Evolutionary conservation across 2,329 filamentous ascomycete species (phyloP), one percentile per base, ranked within the genome.

Genomic region (Diaporthe batatas): DNA sequence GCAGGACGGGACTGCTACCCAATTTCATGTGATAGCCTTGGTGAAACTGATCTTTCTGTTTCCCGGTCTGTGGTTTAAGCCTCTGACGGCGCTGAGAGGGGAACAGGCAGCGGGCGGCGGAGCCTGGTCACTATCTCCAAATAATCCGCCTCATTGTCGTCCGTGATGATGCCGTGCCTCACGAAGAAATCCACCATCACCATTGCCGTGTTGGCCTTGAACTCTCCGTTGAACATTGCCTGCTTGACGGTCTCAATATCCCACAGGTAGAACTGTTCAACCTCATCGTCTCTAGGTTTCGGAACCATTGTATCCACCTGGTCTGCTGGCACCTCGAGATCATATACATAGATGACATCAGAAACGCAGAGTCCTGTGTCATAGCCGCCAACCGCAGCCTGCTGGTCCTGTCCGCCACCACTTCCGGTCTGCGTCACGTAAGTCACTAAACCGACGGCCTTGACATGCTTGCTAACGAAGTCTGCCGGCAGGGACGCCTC

Each of bases 141-240:
- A 79, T 92, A 96, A 76, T 93, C 88, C 69, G 84, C 84, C 83
- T 97, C 94, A 72, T 90, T 92, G 79, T 94, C 93, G 0, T 88
- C 82, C 1, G 91, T 95, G 73, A 97, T 79, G 65, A 94, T 85
- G 0, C 93, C 93, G 80, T 95, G 94, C 32, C 94, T 84, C 58
- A 97, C 84, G 77, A 97, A 90, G 80, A 97, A 97, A 78, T 97
- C 94, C 62, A 96, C 86, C 83, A 96, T 85, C 62, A 96, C 91
- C 39, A 92, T 79, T 34, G 92, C 91, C 77, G 94, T 94, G 78
- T 97, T 96, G 0, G 94, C 92, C 85, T 97, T 97, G 84, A 97
- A 97, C 80, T 94, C 90, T 3, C 91, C 91, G 21, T 84, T 84
- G 23, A 86, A 82, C 84, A 97, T 85, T 1, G 90, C 89, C 69